phyloP scores from a whole-genome alignment of 225 moss, liverwort and hornwort species.

The Sphagnum contortum region DNA sequence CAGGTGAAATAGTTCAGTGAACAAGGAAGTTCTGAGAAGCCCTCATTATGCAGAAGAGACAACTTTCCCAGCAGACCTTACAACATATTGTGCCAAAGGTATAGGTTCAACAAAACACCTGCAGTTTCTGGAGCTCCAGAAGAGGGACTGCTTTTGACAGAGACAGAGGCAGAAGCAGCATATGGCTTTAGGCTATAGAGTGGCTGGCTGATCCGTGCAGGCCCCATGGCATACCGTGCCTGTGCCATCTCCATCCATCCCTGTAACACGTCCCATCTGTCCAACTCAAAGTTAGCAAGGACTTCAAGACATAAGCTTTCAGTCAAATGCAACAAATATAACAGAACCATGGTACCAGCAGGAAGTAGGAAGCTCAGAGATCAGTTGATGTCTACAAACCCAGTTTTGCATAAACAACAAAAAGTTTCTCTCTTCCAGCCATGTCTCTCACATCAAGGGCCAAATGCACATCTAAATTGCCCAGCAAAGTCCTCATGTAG shows the following conservation, averaged over 20 bases:
- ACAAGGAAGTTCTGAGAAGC: background rate
- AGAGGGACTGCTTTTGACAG: slow-evolving; percentile 8
- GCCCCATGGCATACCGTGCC: slow-evolving; percentile 81
- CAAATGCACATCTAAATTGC: background rate
- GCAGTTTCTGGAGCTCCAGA: background rate
- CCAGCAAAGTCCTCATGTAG: too few relatives aligned
- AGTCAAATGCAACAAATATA: background rate
- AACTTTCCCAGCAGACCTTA: too few relatives aligned
- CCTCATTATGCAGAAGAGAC: too few relatives aligned
- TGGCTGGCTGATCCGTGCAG: slow-evolving; percentile 57
- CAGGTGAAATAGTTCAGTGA: background rate
- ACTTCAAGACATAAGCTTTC: background rate
- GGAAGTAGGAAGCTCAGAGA: too few relatives aligned
- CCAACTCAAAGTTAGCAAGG: slow-evolving; percentile 11
- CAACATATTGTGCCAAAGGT: background rate
- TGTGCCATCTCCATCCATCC: slow-evolving; percentile 89
- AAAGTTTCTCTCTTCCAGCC: background rate
- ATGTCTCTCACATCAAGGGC: background rate
- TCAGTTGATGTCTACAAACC: too few relatives aligned
- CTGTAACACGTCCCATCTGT: slow-evolving; percentile 26
- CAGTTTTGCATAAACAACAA: too few relatives aligned
- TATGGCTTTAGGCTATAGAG: slow-evolving; percentile 74
- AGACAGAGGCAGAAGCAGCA: slow-evolving; percentile 42
- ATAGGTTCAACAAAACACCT: background rate
- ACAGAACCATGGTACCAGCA: too few relatives aligned